Evolutionary conservation across 306 rosid genomes (phyloP).

Genomic region (Abrus precatorius): DNA sequence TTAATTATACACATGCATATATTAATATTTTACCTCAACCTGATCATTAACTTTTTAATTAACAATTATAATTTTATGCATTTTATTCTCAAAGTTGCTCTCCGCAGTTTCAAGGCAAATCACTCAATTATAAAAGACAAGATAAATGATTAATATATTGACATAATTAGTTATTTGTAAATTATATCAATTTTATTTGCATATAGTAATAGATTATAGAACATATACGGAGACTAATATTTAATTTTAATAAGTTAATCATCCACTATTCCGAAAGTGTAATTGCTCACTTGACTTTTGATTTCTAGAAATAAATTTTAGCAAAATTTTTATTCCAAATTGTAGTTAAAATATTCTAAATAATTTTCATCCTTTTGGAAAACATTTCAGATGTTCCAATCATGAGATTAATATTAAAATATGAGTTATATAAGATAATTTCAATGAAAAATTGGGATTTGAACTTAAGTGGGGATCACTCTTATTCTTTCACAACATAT

Average conservation of each 20-base stretch:
- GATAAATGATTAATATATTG: too few relatives aligned
- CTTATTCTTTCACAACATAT: neutral
- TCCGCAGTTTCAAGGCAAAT: too few relatives aligned
- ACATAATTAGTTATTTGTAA: neutral
- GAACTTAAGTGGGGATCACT: neutral
- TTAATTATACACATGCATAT: too few relatives aligned
- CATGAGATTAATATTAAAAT: neutral
- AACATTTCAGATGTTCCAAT: neutral
- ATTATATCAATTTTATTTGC: neutral
- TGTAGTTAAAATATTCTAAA: neutral
- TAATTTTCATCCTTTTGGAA: neutral
- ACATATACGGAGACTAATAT: neutral
- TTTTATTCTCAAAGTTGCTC: neutral
- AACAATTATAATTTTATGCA: neutral
- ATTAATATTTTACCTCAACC: too few relatives aligned
- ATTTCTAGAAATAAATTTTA: neutral
- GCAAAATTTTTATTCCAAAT: neutral
- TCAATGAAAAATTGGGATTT: neutral
- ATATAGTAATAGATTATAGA: neutral
- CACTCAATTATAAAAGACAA: too few relatives aligned
- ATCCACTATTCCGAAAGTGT: too few relatives aligned
- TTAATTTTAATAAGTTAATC: neutral
- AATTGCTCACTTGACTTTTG: neutral
- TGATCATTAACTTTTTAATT: neutral
- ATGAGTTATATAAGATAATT: neutral